These are phyloP conservation scores for Magnusiomyces magnusii DNA, from an alignment of 1,139 yeast species.

Conservation along the genomic window DNA sequence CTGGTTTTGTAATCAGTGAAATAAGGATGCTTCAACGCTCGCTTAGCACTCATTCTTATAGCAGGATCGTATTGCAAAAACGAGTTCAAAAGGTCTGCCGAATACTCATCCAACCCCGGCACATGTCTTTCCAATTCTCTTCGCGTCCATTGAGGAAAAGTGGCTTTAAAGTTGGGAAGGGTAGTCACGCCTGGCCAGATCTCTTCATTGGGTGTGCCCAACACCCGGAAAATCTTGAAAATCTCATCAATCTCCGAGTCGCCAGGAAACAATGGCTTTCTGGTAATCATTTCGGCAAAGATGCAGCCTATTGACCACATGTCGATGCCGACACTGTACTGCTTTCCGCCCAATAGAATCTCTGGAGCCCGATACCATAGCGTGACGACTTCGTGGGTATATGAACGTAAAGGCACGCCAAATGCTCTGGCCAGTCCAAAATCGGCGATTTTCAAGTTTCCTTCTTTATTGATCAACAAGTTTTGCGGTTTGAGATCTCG, in stretches of 20 bases:
- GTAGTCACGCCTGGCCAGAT: conserved; percentile 95
- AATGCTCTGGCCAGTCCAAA: conserved; percentile 96
- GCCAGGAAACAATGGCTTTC: conserved; percentile 95
- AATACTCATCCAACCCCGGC: conserved; percentile 65
- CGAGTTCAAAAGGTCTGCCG: conserved; percentile 72
- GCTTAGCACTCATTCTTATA: conserved; percentile 85
- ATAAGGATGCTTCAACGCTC: conserved; percentile 87
- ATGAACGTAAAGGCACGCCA: conserved; percentile 94
- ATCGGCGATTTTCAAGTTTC: conserved; percentile 91
- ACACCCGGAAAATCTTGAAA: conserved; percentile 81
- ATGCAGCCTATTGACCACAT: conserved; percentile 99
- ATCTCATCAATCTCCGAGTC: conserved; percentile 98
- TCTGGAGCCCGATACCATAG: conserved; percentile 99
- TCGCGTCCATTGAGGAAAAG: conserved; percentile 92
- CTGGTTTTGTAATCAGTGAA: conserved; percentile 35
- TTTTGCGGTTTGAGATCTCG: conserved; percentile 97
- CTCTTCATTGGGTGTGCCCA: conserved; percentile 94
- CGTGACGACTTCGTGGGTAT: conserved; percentile 96
- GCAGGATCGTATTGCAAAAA: conserved; percentile 91
- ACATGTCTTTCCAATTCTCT: conserved; percentile 64
- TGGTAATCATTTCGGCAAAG: conserved; percentile 96
- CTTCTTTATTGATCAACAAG: conserved; percentile 87
- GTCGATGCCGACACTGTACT: conserved; percentile 96
- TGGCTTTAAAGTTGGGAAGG: conserved; percentile 89
- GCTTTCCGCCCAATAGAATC: conserved; percentile 90